Evolutionary conservation across 148 eudicot genomes (phyloP).

Genomic region (Heliosperma pusillum): DNA sequence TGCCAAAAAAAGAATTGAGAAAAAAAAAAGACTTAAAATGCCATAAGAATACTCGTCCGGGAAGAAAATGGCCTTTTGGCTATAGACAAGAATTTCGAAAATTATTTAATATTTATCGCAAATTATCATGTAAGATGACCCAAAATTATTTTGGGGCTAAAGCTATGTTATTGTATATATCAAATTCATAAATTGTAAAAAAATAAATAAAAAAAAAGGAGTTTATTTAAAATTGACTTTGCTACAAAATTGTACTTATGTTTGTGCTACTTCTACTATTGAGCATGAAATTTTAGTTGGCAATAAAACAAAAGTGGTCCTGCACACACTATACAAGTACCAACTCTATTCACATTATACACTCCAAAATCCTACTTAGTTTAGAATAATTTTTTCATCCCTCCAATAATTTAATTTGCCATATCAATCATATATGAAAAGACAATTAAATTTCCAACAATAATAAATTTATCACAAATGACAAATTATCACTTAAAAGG

Average conservation of each 20-base stretch:
- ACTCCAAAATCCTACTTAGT: neutral
- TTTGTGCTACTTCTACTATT: neutral
- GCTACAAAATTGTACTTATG: neutral
- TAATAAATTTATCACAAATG: no score
- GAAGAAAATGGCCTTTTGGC: neutral
- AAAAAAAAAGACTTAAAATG: neutral
- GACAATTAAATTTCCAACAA: neutral
- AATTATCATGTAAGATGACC: no score
- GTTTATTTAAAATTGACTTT: neutral
- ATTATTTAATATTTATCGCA: no score
- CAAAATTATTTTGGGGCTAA: no score
- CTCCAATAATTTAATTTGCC: neutral
- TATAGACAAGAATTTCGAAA: neutral
- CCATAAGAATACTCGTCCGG: neutral
- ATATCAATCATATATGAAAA: neutral
- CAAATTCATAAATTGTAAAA: no score
- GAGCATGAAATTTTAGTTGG: conserved; percentile 4
- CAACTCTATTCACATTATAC: neutral
- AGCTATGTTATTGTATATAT: no score
- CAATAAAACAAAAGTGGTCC: neutral
- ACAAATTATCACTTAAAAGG: no score
- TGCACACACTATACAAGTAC: neutral
- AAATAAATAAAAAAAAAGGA: no score
- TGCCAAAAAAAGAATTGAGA: no score
- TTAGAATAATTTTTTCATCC: neutral